Evolutionary conservation across 306 rosid species (phyloP).

Genomic region (Leucaena leucocephala): DNA sequence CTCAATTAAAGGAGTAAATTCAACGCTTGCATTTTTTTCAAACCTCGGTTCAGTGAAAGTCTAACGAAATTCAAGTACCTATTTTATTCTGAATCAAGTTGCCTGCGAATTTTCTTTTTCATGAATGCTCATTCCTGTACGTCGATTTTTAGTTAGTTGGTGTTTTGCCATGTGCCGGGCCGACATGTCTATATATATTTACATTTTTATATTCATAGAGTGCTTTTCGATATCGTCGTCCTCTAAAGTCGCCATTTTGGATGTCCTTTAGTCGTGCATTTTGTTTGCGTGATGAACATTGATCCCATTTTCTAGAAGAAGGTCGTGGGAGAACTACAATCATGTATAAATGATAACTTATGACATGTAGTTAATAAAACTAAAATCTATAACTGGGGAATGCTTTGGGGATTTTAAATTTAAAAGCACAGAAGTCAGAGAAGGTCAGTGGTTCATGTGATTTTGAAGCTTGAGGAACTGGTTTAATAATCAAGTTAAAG

Average conservation of each 20-base stretch:
- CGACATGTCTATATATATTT: not conserved
- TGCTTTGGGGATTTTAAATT: slow-evolving; percentile 5
- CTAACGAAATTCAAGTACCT: not conserved
- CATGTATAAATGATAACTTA: slow-evolving; percentile 5
- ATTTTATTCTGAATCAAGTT: not conserved
- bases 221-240: not conserved
- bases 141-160: not conserved
- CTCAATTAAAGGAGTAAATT: not conserved
- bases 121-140: not conserved
- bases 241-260: slow-evolving; percentile 1
- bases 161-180: not conserved
- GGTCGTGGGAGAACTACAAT: slow-evolving; percentile 8
- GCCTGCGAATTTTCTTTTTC: not conserved
- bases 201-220: not conserved
- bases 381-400: not conserved
- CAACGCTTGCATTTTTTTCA: no score
- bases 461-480: slow-evolving; percentile 9
- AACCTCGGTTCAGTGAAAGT: not conserved
- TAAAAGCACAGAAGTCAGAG: slow-evolving; percentile 1
- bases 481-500: not conserved
- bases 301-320: slow-evolving; percentile 16
- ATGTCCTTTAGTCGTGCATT: not conserved
- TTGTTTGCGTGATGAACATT: not conserved
- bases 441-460: not conserved
- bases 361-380: slow-evolving; percentile 22